Evolutionary conservation across 148 eudicot genomes (phyloP).

Genomic region (Diospyros lotus): DNA sequence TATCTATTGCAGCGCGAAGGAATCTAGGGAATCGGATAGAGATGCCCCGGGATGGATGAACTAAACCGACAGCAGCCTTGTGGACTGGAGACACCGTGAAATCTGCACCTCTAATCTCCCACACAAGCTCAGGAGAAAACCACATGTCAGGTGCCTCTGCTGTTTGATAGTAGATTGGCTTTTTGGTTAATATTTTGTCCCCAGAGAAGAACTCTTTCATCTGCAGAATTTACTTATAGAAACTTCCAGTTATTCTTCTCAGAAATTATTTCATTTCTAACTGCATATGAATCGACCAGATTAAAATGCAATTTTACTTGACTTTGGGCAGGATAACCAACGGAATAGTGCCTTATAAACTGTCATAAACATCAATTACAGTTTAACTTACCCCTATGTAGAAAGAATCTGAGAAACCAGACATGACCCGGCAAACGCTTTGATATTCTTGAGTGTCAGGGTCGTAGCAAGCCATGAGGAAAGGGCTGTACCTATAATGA

Average conservation of each 20-base stretch:
- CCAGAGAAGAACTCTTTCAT: constrained; percentile 82
- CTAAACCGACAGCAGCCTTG: constrained; percentile 83
- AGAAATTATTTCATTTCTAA: background rate
- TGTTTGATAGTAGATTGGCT: constrained; percentile 78
- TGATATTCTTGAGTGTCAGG: constrained; percentile 92
- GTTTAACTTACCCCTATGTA: constrained; percentile 60
- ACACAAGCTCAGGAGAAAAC: constrained; percentile 82
- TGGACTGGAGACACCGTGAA: constrained; percentile 91
- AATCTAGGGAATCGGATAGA: constrained; percentile 92
- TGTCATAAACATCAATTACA: background rate
- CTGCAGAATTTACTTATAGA: constrained; percentile 33
- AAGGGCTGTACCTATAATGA: constrained; percentile 89
- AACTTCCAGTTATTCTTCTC: background rate
- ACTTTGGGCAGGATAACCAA: background rate
- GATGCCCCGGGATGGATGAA: constrained; percentile 83
- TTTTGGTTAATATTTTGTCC: constrained; percentile 62
- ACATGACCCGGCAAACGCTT: constrained; percentile 97
- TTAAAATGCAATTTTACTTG: background rate
- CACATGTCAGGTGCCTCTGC: constrained; percentile 79
- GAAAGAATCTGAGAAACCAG: constrained; percentile 92
- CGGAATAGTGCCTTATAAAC: background rate
- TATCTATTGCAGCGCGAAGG: constrained; percentile 47
- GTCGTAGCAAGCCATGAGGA: constrained; percentile 95
- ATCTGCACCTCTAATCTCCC: constrained; percentile 95
- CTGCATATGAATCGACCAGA: no score